Percentiles rank a stretch among this genome's conserved stretches.
phyloP scores from a whole-genome alignment of 345 rosid species.

The Gossypium australe region DNA sequence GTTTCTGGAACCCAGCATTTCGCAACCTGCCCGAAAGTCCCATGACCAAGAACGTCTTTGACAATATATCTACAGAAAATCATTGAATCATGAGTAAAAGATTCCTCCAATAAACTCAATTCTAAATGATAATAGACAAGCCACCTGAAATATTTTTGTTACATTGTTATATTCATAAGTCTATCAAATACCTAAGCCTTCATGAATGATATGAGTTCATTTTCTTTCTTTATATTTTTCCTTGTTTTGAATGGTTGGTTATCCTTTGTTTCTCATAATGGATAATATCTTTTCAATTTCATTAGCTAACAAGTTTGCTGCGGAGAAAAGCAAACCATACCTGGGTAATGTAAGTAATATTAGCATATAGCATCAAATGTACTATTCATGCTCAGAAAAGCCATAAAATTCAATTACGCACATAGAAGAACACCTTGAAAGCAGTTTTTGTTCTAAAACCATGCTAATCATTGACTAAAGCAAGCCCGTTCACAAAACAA shows the following conservation, averaged over 20 bases:
- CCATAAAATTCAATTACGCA: neutral
- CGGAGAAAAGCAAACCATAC: neutral
- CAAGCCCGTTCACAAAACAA: neutral
- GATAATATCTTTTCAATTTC: neutral
- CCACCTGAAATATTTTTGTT: neutral
- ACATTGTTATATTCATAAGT: neutral
- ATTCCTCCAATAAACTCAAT: neutral
- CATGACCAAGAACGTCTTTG: conserved; percentile 99
- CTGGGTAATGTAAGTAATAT: neutral
- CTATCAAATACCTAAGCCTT: conserved; percentile 27
- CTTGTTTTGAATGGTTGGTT: neutral
- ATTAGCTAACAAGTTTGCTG: neutral
- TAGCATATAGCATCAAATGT: neutral
- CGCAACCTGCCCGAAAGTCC: conserved; percentile 97
- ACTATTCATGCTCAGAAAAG: neutral
- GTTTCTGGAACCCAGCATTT: conserved; percentile 89
- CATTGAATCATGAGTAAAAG: conserved; percentile 21
- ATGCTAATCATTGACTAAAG: neutral
- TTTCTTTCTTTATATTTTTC: neutral
- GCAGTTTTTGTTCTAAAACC: neutral
- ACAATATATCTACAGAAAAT: conserved; percentile 70
- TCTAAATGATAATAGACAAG: conserved; percentile 7
- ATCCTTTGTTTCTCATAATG: neutral
- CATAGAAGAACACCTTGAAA: conserved; percentile 2
- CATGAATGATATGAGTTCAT: neutral